phyloP scores from a whole-genome alignment of 352 stramenopile species.

The Globisporangium splendens region DNA sequence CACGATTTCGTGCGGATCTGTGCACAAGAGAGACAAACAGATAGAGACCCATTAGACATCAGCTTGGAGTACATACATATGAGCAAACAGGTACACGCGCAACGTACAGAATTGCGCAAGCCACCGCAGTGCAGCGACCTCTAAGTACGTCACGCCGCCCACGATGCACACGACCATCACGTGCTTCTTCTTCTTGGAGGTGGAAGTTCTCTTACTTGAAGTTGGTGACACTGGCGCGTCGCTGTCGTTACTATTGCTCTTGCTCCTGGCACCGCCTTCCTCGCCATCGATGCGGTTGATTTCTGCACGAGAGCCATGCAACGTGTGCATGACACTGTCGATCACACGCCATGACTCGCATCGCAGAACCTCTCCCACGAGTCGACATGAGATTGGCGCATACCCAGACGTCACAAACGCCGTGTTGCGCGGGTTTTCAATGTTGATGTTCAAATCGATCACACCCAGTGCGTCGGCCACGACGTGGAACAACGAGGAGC shows the following conservation, averaged over 20 bases:
- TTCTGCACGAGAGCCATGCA: slow-evolving; percentile 59
- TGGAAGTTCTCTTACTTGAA: too few species aligned
- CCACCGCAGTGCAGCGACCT: slow-evolving; percentile 75
- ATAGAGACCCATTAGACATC: too few species aligned
- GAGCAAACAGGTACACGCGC: neutral
- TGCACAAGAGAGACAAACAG: neutral
- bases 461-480: slow-evolving; percentile 29
- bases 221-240: too few species aligned
- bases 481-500: slow-evolving; percentile 24
- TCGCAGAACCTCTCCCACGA: slow-evolving; percentile 69
- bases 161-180: slow-evolving; percentile 68
- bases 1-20: slow-evolving; percentile 64
- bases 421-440: slow-evolving; percentile 42
- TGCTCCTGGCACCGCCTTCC: slow-evolving; percentile 14
- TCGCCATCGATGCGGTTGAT: slow-evolving; percentile 23
- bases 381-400: slow-evolving; percentile 55
- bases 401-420: slow-evolving; percentile 78
- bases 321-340: slow-evolving; percentile 38
- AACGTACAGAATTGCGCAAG: slow-evolving; percentile 62
- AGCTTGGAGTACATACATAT: too few species aligned
- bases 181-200: slow-evolving; percentile 18
- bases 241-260: slow-evolving; percentile 1
- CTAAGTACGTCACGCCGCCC: slow-evolving; percentile 63
- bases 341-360: slow-evolving; percentile 40
- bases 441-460: slow-evolving; percentile 58